A percentile compares a stretch with the other conserved stretches of the same genome.
Evolutionary conservation across 2,329 filamentous ascomycete genomes (phyloP).

Genomic region (Thielaviopsis ethacetica): DNA sequence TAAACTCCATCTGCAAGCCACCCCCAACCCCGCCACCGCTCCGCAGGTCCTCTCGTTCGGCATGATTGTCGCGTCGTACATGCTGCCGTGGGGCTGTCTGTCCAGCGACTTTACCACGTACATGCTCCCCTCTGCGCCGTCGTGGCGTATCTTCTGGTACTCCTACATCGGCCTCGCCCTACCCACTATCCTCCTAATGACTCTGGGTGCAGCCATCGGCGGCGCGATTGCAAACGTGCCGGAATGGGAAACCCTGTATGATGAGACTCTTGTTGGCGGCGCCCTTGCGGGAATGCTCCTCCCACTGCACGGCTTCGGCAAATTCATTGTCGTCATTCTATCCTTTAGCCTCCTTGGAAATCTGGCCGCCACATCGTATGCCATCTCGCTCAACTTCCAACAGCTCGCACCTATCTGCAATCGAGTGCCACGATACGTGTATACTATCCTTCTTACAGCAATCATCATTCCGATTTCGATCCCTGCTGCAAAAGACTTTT

Average conservation of each 20-base stretch:
- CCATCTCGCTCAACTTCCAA: constrained; percentile 48
- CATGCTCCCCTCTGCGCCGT: constrained; percentile 32
- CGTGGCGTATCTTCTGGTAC: constrained; percentile 31
- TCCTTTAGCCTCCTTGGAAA: constrained; percentile 42
- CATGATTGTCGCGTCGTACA: constrained; percentile 45
- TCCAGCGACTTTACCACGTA: constrained; percentile 47
- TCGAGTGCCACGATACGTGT: constrained; percentile 39
- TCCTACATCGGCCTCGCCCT: constrained; percentile 37
- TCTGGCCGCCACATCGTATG: constrained; percentile 42
- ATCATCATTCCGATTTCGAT: constrained; percentile 44
- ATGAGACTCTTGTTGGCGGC: constrained; percentile 37
- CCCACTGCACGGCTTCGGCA: constrained; percentile 42
- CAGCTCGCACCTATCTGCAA: constrained; percentile 40
- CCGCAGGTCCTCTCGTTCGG: constrained; percentile 36
- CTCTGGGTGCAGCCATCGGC: constrained; percentile 46
- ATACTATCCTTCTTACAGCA: constrained; percentile 38
- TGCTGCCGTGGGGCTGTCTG: constrained; percentile 44
- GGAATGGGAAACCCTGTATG: constrained; percentile 37
- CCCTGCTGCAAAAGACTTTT: constrained; percentile 38
- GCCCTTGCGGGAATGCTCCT: constrained; percentile 43
- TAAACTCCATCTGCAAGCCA: constrained; percentile 30
- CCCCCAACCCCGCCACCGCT: constrained; percentile 15
- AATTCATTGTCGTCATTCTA: constrained; percentile 43
- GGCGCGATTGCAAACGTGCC: constrained; percentile 38
- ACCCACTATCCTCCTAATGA: constrained; percentile 43